Evolutionary conservation across 371 early-diverging fungal species (phyloP).

Genomic region (Mortierella sp.): DNA sequence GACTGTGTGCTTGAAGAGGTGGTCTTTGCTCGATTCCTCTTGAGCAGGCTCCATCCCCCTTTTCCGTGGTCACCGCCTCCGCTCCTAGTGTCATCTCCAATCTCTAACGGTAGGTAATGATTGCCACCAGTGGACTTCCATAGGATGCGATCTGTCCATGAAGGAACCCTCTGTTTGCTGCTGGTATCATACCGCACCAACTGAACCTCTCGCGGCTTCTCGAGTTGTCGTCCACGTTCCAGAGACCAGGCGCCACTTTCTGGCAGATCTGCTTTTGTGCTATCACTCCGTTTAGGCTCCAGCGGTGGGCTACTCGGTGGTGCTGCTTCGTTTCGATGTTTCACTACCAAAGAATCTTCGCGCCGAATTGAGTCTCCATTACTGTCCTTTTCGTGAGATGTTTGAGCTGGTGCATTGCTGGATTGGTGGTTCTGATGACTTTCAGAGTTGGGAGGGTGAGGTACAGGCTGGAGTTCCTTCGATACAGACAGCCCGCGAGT

Average conservation of each 20-base stretch:
- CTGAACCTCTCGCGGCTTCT: slow-evolving; percentile 8
- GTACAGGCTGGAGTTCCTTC: slow-evolving; percentile 2
- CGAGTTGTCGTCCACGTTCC: slow-evolving; percentile 13
- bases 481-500: not conserved
- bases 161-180: slow-evolving; percentile 87
- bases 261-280: not conserved
- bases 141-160: slow-evolving; percentile 93
- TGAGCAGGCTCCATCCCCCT: slow-evolving; percentile 32
- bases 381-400: not conserved
- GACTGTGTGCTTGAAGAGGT: not conserved
- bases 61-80: not conserved
- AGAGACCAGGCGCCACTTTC: not conserved
- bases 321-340: not conserved
- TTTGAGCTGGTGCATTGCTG: not conserved
- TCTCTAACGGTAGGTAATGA: slow-evolving; percentile 32
- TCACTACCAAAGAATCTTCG: not conserved
- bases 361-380: not conserved
- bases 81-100: slow-evolving; percentile 44
- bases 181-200: slow-evolving; percentile 76
- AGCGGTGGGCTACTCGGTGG: not conserved
- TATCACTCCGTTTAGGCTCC: not conserved
- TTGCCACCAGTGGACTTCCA: slow-evolving; percentile 63
- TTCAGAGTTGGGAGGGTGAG: slow-evolving; percentile 1
- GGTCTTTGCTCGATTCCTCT: slow-evolving; percentile 13
- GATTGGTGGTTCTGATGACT: not conserved